Conservation (phyloP, 169 alveolate genomes). For the Babesia bigemina region DNA sequence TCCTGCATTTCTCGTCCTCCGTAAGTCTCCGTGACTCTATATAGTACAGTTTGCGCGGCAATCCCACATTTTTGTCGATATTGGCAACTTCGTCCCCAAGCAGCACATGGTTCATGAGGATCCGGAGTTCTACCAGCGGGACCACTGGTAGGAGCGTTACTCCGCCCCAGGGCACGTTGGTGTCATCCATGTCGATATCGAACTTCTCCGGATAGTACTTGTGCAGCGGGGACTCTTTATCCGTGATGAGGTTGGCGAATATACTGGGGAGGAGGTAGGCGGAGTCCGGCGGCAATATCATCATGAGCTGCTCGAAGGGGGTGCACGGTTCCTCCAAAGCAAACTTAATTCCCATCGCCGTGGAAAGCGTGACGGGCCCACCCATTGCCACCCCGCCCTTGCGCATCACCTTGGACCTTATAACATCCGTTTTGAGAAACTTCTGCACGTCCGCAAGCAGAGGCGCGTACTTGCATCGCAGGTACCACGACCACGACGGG, state of each 20-base stretch:
- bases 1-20: slow-evolving; percentile 63
- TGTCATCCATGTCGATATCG: slow-evolving; percentile 79
- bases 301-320: slow-evolving; percentile 76
- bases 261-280: slow-evolving; percentile 69
- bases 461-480: slow-evolving; percentile 93
- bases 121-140: slow-evolving; percentile 19
- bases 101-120: slow-evolving; percentile 44
- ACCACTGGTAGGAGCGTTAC: slow-evolving; percentile 72
- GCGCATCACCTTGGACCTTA: neutral
- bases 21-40: slow-evolving; percentile 48
- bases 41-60: slow-evolving; percentile 2
- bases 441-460: slow-evolving; percentile 70
- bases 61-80: neutral
- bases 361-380: slow-evolving; percentile 14
- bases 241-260: slow-evolving; percentile 60
- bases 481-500: slow-evolving; percentile 95
- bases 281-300: slow-evolving; percentile 73
- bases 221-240: slow-evolving; percentile 66
- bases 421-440: slow-evolving; percentile 21
- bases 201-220: slow-evolving; percentile 67
- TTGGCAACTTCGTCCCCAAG: neutral
- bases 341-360: slow-evolving; percentile 31
- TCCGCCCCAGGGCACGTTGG: slow-evolving; percentile 79
- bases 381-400: neutral
- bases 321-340: slow-evolving; percentile 62